These are phyloP conservation scores for Neotropicomus parvogracilis DNA, from an alignment of 1,284 basidiomycete species.

Conservation along the genomic window DNA sequence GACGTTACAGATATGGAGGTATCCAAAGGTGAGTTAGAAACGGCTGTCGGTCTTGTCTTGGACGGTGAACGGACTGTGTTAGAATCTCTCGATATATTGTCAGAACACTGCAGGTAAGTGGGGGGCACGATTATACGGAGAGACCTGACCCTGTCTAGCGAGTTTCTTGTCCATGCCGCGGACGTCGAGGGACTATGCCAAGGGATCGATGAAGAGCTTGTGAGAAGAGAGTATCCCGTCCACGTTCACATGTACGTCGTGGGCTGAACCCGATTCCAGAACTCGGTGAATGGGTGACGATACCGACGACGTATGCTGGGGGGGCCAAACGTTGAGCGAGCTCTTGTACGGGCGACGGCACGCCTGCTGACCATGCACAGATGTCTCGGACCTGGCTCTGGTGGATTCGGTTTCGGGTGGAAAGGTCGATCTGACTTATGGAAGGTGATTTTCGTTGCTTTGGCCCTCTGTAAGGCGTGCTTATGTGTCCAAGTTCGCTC, in stretches of 20 bases:
- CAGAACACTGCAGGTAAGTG: conserved; percentile 72
- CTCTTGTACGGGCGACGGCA: not conserved
- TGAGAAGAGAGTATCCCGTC: conserved; percentile 57
- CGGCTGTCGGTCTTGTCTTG: not conserved
- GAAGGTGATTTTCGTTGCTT: conserved; percentile 57
- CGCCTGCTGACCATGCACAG: conserved; percentile 39
- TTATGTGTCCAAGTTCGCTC: conserved; percentile 49
- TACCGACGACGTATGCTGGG: conserved; percentile 96
- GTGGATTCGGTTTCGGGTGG: conserved; percentile 82
- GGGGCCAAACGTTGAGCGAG: conserved; percentile 75
- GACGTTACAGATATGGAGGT: conserved; percentile 94
- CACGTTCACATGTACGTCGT: not conserved
- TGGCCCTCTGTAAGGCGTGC: not conserved
- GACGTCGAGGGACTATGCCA: conserved; percentile 97
- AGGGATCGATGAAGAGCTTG: conserved; percentile 92
- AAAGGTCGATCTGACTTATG: conserved; percentile 92
- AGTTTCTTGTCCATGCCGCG: conserved; percentile 95
- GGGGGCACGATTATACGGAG: not conserved
- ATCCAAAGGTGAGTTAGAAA: conserved; percentile 54
- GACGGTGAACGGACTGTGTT: conserved; percentile 1
- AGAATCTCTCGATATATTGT: conserved; percentile 72
- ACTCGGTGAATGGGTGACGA: conserved; percentile 87
- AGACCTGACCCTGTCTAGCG: conserved; percentile 47
- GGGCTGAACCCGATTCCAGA: conserved; percentile 42
- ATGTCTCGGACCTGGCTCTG: conserved; percentile 78